Evolutionary conservation across 768 basidiomycete genomes (phyloP).

Genomic region (Royoungia palumana): DNA sequence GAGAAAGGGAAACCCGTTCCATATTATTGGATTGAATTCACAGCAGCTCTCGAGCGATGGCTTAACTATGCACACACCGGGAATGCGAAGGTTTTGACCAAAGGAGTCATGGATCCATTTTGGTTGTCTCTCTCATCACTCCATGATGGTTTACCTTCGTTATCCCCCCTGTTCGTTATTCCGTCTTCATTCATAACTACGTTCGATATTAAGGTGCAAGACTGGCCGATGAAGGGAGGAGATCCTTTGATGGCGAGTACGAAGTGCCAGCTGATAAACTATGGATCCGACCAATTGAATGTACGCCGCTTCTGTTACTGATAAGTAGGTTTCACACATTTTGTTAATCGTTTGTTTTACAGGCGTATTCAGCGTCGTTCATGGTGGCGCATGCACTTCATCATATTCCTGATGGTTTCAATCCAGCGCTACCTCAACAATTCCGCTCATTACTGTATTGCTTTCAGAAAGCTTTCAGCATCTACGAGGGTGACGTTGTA

Average conservation of each 20-base stretch:
- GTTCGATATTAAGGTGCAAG: neutral
- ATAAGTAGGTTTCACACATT: no score
- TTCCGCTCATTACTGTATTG: neutral
- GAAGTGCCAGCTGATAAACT: neutral
- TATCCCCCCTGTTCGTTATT: neutral
- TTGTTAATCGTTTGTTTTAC: no score
- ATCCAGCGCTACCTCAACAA: neutral
- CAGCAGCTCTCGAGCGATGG: neutral
- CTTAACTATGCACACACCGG: neutral
- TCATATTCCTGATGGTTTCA: neutral
- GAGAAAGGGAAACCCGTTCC: neutral
- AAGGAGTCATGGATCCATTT: neutral
- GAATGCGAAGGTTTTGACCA: neutral
- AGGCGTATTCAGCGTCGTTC: neutral
- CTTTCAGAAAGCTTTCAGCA: neutral
- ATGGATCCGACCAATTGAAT: neutral
- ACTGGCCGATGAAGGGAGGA: neutral
- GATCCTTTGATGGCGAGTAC: neutral
- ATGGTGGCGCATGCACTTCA: neutral
- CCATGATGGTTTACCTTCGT: neutral
- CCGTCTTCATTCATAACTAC: neutral
- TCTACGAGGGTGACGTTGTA: neutral
- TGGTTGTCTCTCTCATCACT: neutral
- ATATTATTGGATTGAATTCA: neutral
- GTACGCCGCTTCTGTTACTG: no score